Evolutionary conservation across 1,284 basidiomycete species (phyloP), one percentile per base, ranked within the genome.

Genomic region (Athelia sp.): DNA sequence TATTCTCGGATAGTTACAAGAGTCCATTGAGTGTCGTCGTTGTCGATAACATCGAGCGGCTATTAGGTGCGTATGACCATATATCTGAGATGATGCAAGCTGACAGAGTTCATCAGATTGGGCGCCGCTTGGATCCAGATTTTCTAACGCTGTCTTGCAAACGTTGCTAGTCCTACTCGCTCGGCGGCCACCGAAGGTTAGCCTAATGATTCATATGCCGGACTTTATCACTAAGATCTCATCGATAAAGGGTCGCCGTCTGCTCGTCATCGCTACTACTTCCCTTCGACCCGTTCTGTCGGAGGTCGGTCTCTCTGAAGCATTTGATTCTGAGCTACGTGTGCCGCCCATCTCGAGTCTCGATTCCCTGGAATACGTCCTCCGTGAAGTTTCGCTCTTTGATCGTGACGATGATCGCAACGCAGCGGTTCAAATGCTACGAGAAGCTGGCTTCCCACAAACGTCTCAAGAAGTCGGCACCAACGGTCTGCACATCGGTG

Each of bases 1-100:
- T 95, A 10, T 99, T 99, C 68, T 79, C 81, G 53, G 97, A 99
- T 70, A 93, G 92, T 56, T 97, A 98, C 74, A 99, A 98, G 79
- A 94, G 90, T 74, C 95, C 96, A 3, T 63, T 97, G 58, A 98
- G 94, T 63, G 91, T 98, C 11, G 86, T 99, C 52, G 93, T 99
- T 13, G 87, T 99, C n/a, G 97, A 99, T 62, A 92, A 84, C 58
- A 77, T 98, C 52, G 94, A 98, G 67, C 81, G 94, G 35, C 71
- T 97, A 51, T 75, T 97, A 47, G 92, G 92, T 91, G 49, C 55
- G 82, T 66, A 18, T 11, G 3, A 26, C 18, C 3, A 47, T 26
- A n/a, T 43, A 8, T 36, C 19, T 3, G 35, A 23, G 2, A 29
- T 11, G 47, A 46, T 43, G 35, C 53, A 21, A 22, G 11, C 40